Percentiles rank a stretch among this genome's conserved stretches.
Evolutionary conservation across 306 rosid species (phyloP).

Genomic region (Prunus armeniaca): DNA sequence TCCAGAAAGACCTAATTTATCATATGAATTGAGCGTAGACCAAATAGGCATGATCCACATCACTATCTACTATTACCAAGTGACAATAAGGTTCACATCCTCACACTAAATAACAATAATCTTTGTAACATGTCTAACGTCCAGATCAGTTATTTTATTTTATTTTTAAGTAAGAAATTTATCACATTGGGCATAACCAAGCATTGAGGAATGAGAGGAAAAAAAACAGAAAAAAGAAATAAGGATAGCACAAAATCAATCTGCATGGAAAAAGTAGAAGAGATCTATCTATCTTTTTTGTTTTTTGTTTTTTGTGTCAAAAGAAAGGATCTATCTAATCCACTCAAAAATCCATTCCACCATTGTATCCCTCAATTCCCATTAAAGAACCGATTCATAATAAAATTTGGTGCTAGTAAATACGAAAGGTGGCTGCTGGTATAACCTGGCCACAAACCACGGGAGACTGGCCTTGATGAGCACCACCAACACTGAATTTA

Average conservation of each 20-base stretch:
- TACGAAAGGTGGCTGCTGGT: no score
- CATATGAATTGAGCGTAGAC: neutral
- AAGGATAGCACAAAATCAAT: no score
- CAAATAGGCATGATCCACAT: neutral
- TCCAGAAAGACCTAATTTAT: neutral
- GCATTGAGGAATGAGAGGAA: no score
- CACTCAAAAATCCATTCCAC: neutral
- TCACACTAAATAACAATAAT: neutral
- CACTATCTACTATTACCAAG: neutral
- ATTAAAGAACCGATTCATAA: neutral
- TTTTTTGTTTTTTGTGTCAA: no score
- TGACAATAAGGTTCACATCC: neutral
- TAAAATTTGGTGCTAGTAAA: no score
- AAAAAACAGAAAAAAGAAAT: no score
- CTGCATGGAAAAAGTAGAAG: neutral
- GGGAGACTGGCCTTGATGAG: neutral
- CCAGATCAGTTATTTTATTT: neutral
- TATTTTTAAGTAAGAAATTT: neutral
- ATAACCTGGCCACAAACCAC: no score
- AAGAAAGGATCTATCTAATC: slow-evolving; percentile 1
- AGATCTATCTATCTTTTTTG: neutral
- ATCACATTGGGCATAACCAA: no score
- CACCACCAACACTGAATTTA: neutral
- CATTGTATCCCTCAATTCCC: neutral
- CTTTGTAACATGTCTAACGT: neutral